Evolutionary conservation across 345 rosid species (phyloP), one percentile per base, ranked within the genome.

Genomic region (Adansonia digitata): DNA sequence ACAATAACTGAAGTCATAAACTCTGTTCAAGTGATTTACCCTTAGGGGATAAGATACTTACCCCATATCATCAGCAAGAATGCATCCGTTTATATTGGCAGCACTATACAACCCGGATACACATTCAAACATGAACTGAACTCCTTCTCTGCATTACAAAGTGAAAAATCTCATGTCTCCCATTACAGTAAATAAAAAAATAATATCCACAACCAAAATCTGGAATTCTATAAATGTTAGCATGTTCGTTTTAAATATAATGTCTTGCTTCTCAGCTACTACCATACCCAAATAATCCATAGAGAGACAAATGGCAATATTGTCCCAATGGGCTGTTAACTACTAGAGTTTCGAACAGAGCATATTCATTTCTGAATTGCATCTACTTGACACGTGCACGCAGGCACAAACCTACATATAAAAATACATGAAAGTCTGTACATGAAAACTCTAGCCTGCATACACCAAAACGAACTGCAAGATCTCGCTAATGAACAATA

Each of bases 51-150:
- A 48, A 72, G 78, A 43, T 57, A 62, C 39, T 84, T 89, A 95
- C 99, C 99, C 99, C 99, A 95, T 95, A 74, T 95, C 99, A 80
- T 95, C 99, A 17, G 99, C 99, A 76, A 95, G 86, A 86, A 95
- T 95, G 85, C 99, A 95, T 81, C 99, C 98, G 76, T 84, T 75
- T 79, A 95, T 87, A 78, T 83, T 78, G 61, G 84, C 80, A 20
- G 84, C 79, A 56, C 79, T 86, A 53, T 72, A 84, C 77, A 93
- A 72, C 70, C 98, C 98, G 17, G 99, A 84, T 80, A 95, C 88
- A 72, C 99, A 93, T 57, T 93, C 98, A 82, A 95, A 95, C 97
- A 95, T 91, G 84, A 95, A 95, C 81, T 90, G 99, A 77, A 95
- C 98, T 66, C 99, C 99, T 81, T 95, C 99, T 82, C 99, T 95